Percentiles rank a stretch among this genome's conserved stretches.
Evolutionary conservation across 2,329 filamentous ascomycete species (phyloP).

Genomic region (Aureobasidium musti): DNA sequence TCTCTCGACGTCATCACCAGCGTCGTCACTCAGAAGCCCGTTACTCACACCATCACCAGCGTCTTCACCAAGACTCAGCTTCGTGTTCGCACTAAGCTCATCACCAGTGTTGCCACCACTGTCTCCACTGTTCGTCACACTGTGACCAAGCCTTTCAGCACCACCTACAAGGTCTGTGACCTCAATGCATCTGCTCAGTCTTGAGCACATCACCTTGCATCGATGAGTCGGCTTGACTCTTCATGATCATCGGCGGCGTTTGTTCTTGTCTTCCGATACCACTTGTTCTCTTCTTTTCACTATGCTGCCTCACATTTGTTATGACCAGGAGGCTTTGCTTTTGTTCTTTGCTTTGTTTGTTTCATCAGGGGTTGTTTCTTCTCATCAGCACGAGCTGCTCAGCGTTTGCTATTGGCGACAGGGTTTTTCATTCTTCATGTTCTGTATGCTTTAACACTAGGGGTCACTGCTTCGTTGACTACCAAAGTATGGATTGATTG

Average conservation of each 20-base stretch:
- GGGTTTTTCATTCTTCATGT: background rate
- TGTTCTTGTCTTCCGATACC: background rate
- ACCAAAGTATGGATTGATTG: slow-evolving; percentile 2
- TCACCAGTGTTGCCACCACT: background rate
- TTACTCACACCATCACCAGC: slow-evolving; percentile 5
- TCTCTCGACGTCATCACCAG: background rate
- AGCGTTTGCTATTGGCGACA: background rate
- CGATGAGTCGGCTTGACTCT: background rate
- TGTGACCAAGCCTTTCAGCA: background rate
- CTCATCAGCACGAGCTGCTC: slow-evolving; percentile 9
- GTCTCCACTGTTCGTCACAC: background rate
- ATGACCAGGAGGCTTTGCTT: background rate
- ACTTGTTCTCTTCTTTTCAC: background rate
- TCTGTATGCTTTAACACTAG: background rate
- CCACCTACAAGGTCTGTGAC: slow-evolving; percentile 3
- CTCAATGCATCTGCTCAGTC: background rate
- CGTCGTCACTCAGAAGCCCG: background rate
- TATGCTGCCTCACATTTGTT: slow-evolving; percentile 4
- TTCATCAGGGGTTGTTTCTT: background rate
- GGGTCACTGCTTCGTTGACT: background rate
- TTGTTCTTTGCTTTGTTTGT: slow-evolving; percentile 2
- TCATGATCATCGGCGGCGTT: background rate
- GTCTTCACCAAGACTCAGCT: slow-evolving; percentile 5
- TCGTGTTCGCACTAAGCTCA: background rate
- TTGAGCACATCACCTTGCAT: background rate